A percentile compares a stretch with the other conserved stretches of the same genome.
These are phyloP conservation scores for Thelonectria olida DNA, from an alignment of 2,329 filamentous ascomycete species.

Conservation along the genomic window DNA sequence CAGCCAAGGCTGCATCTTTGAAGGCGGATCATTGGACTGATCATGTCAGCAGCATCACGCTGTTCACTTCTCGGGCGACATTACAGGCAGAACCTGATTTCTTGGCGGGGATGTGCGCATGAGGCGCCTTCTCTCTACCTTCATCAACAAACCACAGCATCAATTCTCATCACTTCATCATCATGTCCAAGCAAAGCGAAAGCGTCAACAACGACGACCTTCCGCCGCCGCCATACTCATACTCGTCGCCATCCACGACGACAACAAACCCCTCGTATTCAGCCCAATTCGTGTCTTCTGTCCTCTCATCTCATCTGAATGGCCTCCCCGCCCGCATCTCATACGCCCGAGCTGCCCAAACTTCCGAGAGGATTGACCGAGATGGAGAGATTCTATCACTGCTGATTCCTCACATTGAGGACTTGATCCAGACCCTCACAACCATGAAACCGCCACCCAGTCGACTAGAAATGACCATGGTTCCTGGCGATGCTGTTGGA, in stretches of 20 bases:
- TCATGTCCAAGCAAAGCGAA: constrained; percentile 10
- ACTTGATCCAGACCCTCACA: constrained; percentile 52
- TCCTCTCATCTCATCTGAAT: constrained; percentile 46
- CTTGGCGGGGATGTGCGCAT: background rate
- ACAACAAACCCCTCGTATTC: constrained; percentile 24
- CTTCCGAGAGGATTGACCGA: constrained; percentile 45
- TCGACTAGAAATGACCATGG: constrained; percentile 54
- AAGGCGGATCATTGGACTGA: background rate
- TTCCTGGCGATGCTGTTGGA: constrained; percentile 54
- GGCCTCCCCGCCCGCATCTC: constrained; percentile 50
- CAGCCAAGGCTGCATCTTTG: background rate
- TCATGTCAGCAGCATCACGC: background rate
- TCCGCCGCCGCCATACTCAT: constrained; percentile 38
- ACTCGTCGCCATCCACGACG: too few relatives aligned
- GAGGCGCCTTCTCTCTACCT: background rate
- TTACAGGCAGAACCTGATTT: background rate
- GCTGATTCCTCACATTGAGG: constrained; percentile 52
- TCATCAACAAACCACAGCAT: background rate
- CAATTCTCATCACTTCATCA: background rate
- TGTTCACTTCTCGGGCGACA: background rate
- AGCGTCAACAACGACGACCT: constrained; percentile 26
- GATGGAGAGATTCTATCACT: constrained; percentile 52
- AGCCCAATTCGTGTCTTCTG: constrained; percentile 36
- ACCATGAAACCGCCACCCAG: constrained; percentile 42
- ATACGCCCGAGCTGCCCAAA: constrained; percentile 43